phyloP scores from a whole-genome alignment of 805 yeast species.

The Candida endomychidarum region DNA sequence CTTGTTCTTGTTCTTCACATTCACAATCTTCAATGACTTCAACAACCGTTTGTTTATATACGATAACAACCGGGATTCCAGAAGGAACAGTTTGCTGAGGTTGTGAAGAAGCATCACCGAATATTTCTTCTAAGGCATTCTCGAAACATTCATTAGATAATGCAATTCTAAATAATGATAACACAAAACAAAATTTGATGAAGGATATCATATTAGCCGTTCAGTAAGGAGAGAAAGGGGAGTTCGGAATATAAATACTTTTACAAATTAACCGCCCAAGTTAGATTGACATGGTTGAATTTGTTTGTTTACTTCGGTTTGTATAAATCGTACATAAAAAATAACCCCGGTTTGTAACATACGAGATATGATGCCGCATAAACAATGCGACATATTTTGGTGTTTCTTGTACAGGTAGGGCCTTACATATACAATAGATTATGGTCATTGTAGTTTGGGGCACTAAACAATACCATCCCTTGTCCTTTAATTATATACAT shows the following conservation, averaged over 20 bases:
- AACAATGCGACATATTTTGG: neutral
- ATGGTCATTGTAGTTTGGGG: no score
- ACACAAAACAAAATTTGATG: neutral
- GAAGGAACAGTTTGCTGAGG: neutral
- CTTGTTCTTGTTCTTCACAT: constrained; percentile 1
- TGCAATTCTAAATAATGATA: constrained; percentile 1
- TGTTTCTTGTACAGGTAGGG: neutral
- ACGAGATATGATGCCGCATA: neutral
- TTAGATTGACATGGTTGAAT: neutral
- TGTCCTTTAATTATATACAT: no score
- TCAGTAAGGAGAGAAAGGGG: neutral
- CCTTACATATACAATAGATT: neutral
- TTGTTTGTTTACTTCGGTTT: neutral
- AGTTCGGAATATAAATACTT: neutral
- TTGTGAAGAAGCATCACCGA: constrained; percentile 1
- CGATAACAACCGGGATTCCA: constrained; percentile 32
- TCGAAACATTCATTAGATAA: constrained; percentile 7
- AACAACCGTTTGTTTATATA: constrained; percentile 18
- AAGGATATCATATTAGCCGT: constrained; percentile 1
- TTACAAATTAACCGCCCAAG: neutral
- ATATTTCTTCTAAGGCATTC: neutral
- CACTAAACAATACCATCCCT: no score
- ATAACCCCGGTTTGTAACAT: neutral
- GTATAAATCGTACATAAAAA: neutral
- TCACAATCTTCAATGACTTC: constrained; percentile 6